Percentiles rank a stretch among this genome's conserved stretches.
These are phyloP conservation scores for Coemansia sp. DNA, from an alignment of 192 early-diverging fungal species.

Conservation along the genomic window DNA sequence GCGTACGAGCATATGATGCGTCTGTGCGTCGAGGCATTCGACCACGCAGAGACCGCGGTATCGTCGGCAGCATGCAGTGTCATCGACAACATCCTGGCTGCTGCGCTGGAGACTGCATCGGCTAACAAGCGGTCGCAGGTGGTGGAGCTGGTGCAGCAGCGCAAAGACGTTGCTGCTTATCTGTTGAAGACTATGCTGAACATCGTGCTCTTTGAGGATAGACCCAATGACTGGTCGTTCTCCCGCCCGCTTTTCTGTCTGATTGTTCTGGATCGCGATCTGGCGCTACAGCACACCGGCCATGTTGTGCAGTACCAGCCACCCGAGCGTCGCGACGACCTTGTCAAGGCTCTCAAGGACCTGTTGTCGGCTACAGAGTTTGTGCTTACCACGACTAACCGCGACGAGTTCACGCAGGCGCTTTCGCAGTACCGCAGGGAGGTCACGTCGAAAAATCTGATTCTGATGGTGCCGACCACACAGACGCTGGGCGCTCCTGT, in stretches of 20 bases:
- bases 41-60: slow-evolving; percentile 57
- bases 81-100: slow-evolving; percentile 72
- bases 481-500: slow-evolving; percentile 51
- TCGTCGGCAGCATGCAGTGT: slow-evolving; percentile 68
- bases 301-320: slow-evolving; percentile 54
- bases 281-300: slow-evolving; percentile 44
- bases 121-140: slow-evolving; percentile 20
- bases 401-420: slow-evolving; percentile 49
- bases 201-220: slow-evolving; percentile 78
- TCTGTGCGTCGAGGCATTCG: slow-evolving; percentile 72
- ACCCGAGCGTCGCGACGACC: slow-evolving; percentile 42
- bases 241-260: slow-evolving; percentile 79
- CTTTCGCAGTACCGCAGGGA: slow-evolving; percentile 45
- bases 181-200: slow-evolving; percentile 70
- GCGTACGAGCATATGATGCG: slow-evolving; percentile 73
- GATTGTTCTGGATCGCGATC: slow-evolving; percentile 72
- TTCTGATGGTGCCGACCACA: slow-evolving; percentile 52
- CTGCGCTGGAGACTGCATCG: slow-evolving; percentile 59
- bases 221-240: slow-evolving; percentile 79
- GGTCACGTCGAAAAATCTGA: slow-evolving; percentile 45
- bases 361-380: slow-evolving; percentile 43
- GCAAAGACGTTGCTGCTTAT: slow-evolving; percentile 65
- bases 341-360: slow-evolving; percentile 43
- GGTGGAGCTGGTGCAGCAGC: slow-evolving; percentile 29
- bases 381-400: slow-evolving; percentile 30